A percentile compares a stretch with the other conserved stretches of the same genome.
phyloP scores from a whole-genome alignment of 106 monocot genomes.

The Apostasia shenzhenica region DNA sequence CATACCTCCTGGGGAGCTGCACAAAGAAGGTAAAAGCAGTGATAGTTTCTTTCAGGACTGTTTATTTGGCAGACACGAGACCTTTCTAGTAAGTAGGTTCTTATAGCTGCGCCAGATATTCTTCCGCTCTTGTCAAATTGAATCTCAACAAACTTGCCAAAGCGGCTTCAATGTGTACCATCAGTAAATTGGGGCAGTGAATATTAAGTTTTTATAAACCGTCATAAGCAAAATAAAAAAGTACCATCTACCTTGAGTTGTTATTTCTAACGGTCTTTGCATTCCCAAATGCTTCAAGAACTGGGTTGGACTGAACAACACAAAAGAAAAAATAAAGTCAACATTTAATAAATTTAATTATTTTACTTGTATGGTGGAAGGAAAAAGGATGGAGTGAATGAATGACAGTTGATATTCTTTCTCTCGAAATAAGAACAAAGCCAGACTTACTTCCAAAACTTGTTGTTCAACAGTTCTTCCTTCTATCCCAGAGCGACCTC shows the following conservation, averaged over 20 bases:
- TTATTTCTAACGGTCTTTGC: slow-evolving; percentile 62
- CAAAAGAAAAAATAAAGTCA: not conserved
- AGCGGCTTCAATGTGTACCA: slow-evolving; percentile 31
- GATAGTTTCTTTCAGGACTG: slow-evolving; percentile 54
- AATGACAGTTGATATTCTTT: not conserved
- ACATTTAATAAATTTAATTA: not conserved
- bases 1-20: slow-evolving; percentile 45
- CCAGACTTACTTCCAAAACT: slow-evolving; percentile 46
- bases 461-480: slow-evolving; percentile 77
- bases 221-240: not conserved
- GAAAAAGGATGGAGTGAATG: not conserved
- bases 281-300: slow-evolving; percentile 78
- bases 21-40: slow-evolving; percentile 65
- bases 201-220: not conserved
- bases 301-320: slow-evolving; percentile 46
- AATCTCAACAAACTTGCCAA: slow-evolving; percentile 74
- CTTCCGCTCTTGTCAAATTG: slow-evolving; percentile 58
- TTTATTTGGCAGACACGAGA: slow-evolving; percentile 62
- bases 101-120: slow-evolving; percentile 63
- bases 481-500: slow-evolving; percentile 63
- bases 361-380: not conserved
- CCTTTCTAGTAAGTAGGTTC: slow-evolving; percentile 60
- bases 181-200: slow-evolving; percentile 6
- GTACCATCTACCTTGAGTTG: slow-evolving; percentile 42
- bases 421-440: not conserved